Evolutionary conservation across 768 basidiomycete genomes (phyloP).

Genomic region (Serendipita sp.): DNA sequence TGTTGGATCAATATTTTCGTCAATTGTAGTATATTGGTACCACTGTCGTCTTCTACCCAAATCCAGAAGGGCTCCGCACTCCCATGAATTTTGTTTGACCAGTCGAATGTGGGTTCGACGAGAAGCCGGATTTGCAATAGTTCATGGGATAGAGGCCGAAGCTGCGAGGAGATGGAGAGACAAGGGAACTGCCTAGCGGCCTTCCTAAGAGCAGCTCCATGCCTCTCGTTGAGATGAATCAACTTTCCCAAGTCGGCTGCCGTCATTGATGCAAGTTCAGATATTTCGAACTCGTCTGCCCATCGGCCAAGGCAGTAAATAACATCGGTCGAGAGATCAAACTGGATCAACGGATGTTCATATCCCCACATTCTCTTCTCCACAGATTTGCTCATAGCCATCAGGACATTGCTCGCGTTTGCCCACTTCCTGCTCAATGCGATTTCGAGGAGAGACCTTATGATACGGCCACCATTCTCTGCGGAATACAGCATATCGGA

Average conservation of each 20-base stretch:
- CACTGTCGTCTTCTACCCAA: slow-evolving; percentile 82
- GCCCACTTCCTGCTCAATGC: slow-evolving; percentile 90
- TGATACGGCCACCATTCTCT: slow-evolving; percentile 88
- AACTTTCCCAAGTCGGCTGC: slow-evolving; percentile 60
- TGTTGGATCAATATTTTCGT: slow-evolving; percentile 56
- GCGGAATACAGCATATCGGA: slow-evolving; percentile 90
- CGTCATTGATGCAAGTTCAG: slow-evolving; percentile 52
- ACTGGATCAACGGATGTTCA: slow-evolving; percentile 78
- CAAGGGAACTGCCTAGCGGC: slow-evolving; percentile 80
- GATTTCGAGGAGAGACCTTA: slow-evolving; percentile 88
- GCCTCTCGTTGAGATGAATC: slow-evolving; percentile 69
- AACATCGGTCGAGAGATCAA: slow-evolving; percentile 58
- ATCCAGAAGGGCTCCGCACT: slow-evolving; percentile 79
- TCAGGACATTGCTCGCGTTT: slow-evolving; percentile 55
- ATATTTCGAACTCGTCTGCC: slow-evolving; percentile 64
- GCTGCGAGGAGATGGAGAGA: slow-evolving; percentile 41
- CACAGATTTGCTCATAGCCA: slow-evolving; percentile 85
- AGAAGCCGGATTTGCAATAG: slow-evolving; percentile 60
- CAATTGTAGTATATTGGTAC: slow-evolving; percentile 68
- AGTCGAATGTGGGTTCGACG: slow-evolving; percentile 54
- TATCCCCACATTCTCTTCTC: slow-evolving; percentile 91
- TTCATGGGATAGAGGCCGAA: slow-evolving; percentile 73
- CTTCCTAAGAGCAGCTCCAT: slow-evolving; percentile 61
- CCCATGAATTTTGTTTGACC: slow-evolving; percentile 65
- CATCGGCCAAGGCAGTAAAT: slow-evolving; percentile 62